These are phyloP conservation scores for Chenopodium quinoa DNA, from an alignment of 148 eudicot genomes.

Conservation along the genomic window DNA sequence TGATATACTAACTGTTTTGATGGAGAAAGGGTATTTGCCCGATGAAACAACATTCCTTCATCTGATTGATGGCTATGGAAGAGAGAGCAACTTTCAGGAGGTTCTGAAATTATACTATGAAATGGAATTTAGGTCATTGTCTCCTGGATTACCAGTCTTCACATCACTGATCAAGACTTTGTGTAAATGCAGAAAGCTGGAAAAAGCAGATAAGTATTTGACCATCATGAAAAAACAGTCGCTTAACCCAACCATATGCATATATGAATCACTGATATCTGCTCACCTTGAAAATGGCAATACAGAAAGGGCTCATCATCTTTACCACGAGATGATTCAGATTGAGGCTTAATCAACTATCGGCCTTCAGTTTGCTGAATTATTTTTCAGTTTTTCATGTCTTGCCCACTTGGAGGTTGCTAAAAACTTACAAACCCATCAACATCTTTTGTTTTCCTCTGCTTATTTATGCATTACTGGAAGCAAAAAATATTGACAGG, in stretches of 20 bases:
- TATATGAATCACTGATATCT: slow-evolving; percentile 42
- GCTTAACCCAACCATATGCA: slow-evolving; percentile 28
- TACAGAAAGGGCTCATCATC: slow-evolving; percentile 37
- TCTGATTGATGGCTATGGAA: slow-evolving; percentile 63
- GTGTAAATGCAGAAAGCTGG: slow-evolving; percentile 41
- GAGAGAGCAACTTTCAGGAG: slow-evolving; percentile 50
- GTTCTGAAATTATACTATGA: slow-evolving; percentile 67
- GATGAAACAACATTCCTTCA: slow-evolving; percentile 46
- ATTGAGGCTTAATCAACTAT: slow-evolving; percentile 20
- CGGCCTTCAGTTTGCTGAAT: not conserved
- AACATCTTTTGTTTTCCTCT: not conserved
- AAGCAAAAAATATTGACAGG: not conserved
- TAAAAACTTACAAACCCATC: not conserved
- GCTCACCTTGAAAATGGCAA: slow-evolving; percentile 39
- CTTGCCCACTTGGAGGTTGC: not conserved
- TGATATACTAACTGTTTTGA: slow-evolving; percentile 57
- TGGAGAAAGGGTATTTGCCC: slow-evolving; percentile 70
- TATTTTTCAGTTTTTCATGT: not conserved
- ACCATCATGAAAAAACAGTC: slow-evolving; percentile 51
- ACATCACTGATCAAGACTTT: slow-evolving; percentile 41
- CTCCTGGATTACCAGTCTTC: slow-evolving; percentile 45
- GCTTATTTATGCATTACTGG: not conserved
- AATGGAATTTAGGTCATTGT: slow-evolving; percentile 58
- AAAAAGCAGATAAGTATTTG: slow-evolving; percentile 65
- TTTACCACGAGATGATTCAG: slow-evolving; percentile 41